These are phyloP conservation scores for Protomyces inundatus DNA, from an alignment of 1,139 yeast genomes.

Conservation along the genomic window DNA sequence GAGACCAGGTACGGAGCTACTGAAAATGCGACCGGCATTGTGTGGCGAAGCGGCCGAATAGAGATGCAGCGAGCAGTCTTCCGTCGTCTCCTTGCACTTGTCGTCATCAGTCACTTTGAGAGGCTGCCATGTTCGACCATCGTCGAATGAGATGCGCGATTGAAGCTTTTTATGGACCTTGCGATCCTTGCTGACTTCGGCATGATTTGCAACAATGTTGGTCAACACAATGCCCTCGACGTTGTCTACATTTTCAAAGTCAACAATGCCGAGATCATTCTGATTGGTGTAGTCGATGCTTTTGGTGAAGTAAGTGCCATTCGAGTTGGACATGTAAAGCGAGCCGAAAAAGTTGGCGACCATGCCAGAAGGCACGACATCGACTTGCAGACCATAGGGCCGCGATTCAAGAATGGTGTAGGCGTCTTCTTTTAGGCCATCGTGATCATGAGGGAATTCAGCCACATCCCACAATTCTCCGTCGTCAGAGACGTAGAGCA, in stretches of 20 bases:
- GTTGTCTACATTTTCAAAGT: slow-evolving; percentile 51
- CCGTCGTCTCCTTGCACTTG: slow-evolving; percentile 38
- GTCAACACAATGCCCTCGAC: slow-evolving; percentile 69
- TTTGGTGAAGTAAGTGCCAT: slow-evolving; percentile 54
- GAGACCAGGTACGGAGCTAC: slow-evolving; percentile 65
- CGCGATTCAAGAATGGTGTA: slow-evolving; percentile 55
- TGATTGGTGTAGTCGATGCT: slow-evolving; percentile 46
- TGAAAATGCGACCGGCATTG: slow-evolving; percentile 53
- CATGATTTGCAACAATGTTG: slow-evolving; percentile 39
- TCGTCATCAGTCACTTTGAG: slow-evolving; percentile 46
- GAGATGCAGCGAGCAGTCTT: slow-evolving; percentile 56
- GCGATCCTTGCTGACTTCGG: slow-evolving; percentile 30
- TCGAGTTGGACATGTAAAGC: slow-evolving; percentile 57
- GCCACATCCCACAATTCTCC: slow-evolving; percentile 51
- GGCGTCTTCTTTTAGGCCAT: slow-evolving; percentile 40
- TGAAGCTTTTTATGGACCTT: slow-evolving; percentile 37
- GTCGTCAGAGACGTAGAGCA: slow-evolving; percentile 56
- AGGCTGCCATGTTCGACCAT: slow-evolving; percentile 59
- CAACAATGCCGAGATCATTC: slow-evolving; percentile 42
- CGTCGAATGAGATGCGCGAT: slow-evolving; percentile 54
- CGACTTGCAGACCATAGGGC: slow-evolving; percentile 52
- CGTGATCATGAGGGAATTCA: slow-evolving; percentile 45
- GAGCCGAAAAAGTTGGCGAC: slow-evolving; percentile 38
- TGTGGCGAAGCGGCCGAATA: slow-evolving; percentile 48
- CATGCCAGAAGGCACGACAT: slow-evolving; percentile 39